Base-by-base conservation (phyloP, 2,329 filamentous ascomycete genomes). In the Colletotrichum chrysophilum region DNA sequence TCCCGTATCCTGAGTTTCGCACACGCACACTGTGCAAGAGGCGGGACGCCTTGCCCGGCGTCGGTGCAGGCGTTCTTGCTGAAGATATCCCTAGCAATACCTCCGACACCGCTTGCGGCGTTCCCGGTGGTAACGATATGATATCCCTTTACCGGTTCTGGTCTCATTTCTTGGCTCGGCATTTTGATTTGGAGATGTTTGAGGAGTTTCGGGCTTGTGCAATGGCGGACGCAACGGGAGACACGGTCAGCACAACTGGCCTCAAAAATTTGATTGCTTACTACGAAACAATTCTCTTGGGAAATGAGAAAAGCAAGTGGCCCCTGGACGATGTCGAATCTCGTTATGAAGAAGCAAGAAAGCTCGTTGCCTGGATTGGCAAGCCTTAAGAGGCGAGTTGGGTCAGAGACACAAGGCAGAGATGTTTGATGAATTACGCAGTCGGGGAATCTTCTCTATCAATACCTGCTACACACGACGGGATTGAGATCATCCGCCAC, bases 181-280 rank as follows among this genome's bases (percentile, higher is more conserved):
- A 94, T 84, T 95, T 96, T 89, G 94, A 96, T 83, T 87, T 89
- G 74, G 88, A 87, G 81, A 94, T 96, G 91, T 96, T 96, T 85
- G 87, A 91, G 81, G 94, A 96, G 83, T 95, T 96, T 85, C 91
- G 91, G 78, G 86, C 87, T 80, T 88, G 90, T 82, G 94, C 94
- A 71, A 85, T 93, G 76, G 91, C 93, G 81, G 94, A 96, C 84
- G 87, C 89, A 71, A 83, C 84, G 28, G 70, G 64, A 73, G 83
- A 88, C 77, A 87, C 76, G 14, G 87, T 80, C 85, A 80, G 88
- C 75, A 86, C 86, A 75, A 86, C 86, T 77, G 94, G 94, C 65
- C 86, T 94, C 81, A 88, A 88, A 74, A 90, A 90, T 81, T 86
- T 95, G 71, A 86, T 94, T 79, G 89, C 90, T 62, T 95, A 93